Evolutionary conservation across 2,329 filamentous ascomycete genomes (phyloP).

Genomic region (Ciborinia camelliae): DNA sequence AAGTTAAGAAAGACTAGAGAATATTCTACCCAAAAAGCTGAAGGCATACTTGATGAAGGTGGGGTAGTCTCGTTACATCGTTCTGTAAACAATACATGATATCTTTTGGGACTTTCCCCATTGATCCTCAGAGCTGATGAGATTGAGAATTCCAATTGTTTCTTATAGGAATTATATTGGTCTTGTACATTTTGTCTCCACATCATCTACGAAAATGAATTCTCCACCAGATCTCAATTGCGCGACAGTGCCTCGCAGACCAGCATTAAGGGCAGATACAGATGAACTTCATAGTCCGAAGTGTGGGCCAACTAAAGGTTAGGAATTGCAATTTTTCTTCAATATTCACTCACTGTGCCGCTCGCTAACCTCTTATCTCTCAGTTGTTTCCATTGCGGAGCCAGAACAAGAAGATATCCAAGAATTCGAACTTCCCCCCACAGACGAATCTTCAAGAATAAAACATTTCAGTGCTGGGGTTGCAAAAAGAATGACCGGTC

Average conservation of each 20-base stretch:
- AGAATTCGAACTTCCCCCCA: slow-evolving; percentile 20
- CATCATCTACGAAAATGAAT: slow-evolving; percentile 7
- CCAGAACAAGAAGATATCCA: slow-evolving; percentile 29
- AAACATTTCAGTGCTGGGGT: slow-evolving; percentile 33
- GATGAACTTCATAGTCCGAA: slow-evolving; percentile 27
- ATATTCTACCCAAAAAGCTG: not conserved
- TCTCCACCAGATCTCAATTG: slow-evolving; percentile 8
- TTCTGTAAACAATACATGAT: not conserved
- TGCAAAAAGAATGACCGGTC: slow-evolving; percentile 31
- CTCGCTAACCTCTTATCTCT: slow-evolving; percentile 8
- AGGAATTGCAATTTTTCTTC: slow-evolving; percentile 17
- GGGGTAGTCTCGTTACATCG: not conserved
- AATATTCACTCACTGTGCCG: not conserved
- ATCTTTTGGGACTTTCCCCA: not conserved
- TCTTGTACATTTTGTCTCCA: not conserved
- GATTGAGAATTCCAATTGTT: not conserved
- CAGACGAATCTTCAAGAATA: slow-evolving; percentile 27
- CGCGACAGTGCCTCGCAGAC: slow-evolving; percentile 11
- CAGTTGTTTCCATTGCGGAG: slow-evolving; percentile 36
- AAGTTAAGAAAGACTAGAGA: not conserved
- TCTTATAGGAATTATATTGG: not conserved
- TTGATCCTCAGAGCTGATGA: not conserved
- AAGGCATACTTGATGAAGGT: not conserved
- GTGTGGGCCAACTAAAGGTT: slow-evolving; percentile 34
- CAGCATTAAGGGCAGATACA: slow-evolving; percentile 15